Evolutionary conservation across 306 rosid genomes (phyloP).

Genomic region (Glycine tomentella): DNA sequence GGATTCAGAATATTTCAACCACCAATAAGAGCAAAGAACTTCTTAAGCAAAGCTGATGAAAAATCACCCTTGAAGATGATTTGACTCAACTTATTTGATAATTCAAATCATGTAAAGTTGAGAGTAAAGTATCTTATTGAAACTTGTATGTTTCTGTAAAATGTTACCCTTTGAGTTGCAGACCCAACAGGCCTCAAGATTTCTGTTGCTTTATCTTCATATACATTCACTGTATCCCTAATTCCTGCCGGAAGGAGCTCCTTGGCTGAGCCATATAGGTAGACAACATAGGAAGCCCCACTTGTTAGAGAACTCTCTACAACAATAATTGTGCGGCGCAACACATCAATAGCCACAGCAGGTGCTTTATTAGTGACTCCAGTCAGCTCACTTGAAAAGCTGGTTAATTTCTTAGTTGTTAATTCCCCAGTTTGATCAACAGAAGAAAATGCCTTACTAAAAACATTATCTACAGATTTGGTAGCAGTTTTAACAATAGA

Average conservation of each 20-base stretch:
- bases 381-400: slow-evolving; percentile 66
- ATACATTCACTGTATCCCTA: slow-evolving; percentile 64
- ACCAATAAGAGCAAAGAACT: slow-evolving; percentile 37
- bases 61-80: slow-evolving; percentile 20
- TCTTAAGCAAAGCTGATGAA: slow-evolving; percentile 8
- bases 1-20: slow-evolving; percentile 3
- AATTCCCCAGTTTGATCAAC: slow-evolving; percentile 71
- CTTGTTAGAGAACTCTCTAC: slow-evolving; percentile 73
- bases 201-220: slow-evolving; percentile 70
- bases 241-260: slow-evolving; percentile 75
- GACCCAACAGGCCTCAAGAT: slow-evolving; percentile 67
- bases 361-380: slow-evolving; percentile 67
- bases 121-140: slow-evolving; percentile 31
- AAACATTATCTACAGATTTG: slow-evolving; percentile 63
- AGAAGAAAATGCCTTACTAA: slow-evolving; percentile 60
- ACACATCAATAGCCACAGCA: slow-evolving; percentile 62
- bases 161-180: slow-evolving; percentile 72
- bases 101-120: slow-evolving; percentile 32
- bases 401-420: slow-evolving; percentile 59
- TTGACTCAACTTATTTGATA: slow-evolving; percentile 35
- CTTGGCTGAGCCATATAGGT: slow-evolving; percentile 79
- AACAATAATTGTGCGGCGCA: slow-evolving; percentile 65
- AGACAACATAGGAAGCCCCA: slow-evolving; percentile 68
- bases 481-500: slow-evolving; percentile 61
- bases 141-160: slow-evolving; percentile 10